A percentile compares a stretch with the other conserved stretches of the same genome.
Evolutionary conservation across 139 green algal species (phyloP).

Genomic region (Chlorella vulgaris): DNA sequence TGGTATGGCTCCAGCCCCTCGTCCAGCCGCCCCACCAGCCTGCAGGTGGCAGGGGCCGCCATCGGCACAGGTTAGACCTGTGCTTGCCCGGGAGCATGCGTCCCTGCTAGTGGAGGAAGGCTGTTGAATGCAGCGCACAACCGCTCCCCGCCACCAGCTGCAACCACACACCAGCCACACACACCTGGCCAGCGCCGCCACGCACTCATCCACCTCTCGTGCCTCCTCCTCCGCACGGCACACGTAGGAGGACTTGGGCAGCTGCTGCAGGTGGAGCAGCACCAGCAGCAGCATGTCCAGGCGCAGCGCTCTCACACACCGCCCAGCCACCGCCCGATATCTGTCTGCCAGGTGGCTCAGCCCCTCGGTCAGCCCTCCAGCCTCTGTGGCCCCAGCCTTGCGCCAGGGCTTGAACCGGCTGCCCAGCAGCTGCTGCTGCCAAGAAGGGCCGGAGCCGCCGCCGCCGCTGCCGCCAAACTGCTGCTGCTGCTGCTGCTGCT

Average conservation of each 20-base stretch:
- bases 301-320: slow-evolving; percentile 58
- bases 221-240: slow-evolving; percentile 56
- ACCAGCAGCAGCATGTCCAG: slow-evolving; percentile 69
- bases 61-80: background rate
- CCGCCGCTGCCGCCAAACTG: background rate
- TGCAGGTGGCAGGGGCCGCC: background rate
- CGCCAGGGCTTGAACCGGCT: slow-evolving; percentile 21
- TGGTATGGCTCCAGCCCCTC: slow-evolving; percentile 62
- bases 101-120: no score
- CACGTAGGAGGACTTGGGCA: slow-evolving; percentile 53
- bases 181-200: slow-evolving; percentile 41
- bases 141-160: background rate
- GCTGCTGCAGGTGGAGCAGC: slow-evolving; percentile 51
- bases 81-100: background rate
- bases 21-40: slow-evolving; percentile 42
- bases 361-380: slow-evolving; percentile 41
- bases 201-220: slow-evolving; percentile 53
- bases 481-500: background rate
- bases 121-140: background rate
- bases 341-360: slow-evolving; percentile 50
- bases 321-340: slow-evolving; percentile 70
- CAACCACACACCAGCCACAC: no score
- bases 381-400: background rate
- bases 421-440: slow-evolving; percentile 12
- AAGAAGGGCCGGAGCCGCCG: background rate